Conservation (phyloP, 495 filamentous ascomycete species). For the Xylona heveae region DNA sequence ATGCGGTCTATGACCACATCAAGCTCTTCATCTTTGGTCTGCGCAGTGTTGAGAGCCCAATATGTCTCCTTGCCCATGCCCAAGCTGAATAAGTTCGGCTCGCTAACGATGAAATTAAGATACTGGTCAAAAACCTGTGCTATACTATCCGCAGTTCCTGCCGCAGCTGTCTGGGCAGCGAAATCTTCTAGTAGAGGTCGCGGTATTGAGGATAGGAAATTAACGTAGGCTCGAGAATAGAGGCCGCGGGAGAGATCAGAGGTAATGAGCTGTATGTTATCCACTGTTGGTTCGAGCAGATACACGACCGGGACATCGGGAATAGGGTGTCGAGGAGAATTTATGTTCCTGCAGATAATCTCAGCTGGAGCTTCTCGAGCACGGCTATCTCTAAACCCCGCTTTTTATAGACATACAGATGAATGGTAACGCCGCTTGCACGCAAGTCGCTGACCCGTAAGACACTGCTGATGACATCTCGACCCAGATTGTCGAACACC, state of each 20-base stretch:
- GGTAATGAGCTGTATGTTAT: constrained; percentile 69
- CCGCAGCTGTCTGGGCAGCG: constrained; percentile 63
- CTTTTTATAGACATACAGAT: constrained; percentile 50
- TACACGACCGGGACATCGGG: constrained; percentile 96
- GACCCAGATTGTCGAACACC: constrained; percentile 46
- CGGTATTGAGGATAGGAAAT: constrained; percentile 89
- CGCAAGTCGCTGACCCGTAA: constrained; percentile 81
- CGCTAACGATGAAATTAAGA: constrained; percentile 88
- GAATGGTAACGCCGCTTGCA: constrained; percentile 88
- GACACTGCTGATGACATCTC: constrained; percentile 79
- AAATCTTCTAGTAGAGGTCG: constrained; percentile 90
- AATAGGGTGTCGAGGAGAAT: constrained; percentile 66
- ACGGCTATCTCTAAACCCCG: too few relatives aligned
- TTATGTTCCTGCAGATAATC: constrained; percentile 39
- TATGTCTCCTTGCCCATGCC: constrained; percentile 80
- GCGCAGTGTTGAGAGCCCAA: constrained; percentile 81
- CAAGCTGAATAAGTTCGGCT: constrained; percentile 89
- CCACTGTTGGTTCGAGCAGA: constrained; percentile 66
- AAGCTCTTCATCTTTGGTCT: constrained; percentile 75
- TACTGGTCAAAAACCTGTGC: constrained; percentile 94
- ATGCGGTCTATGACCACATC: constrained; percentile 73
- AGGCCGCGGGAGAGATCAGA: constrained; percentile 66
- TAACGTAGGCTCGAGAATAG: constrained; percentile 89
- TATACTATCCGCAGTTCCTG: constrained; percentile 68
- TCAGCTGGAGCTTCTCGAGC: constrained; percentile 1